Evolutionary conservation across 768 basidiomycete genomes (phyloP).

Genomic region (Lactarius quietus): DNA sequence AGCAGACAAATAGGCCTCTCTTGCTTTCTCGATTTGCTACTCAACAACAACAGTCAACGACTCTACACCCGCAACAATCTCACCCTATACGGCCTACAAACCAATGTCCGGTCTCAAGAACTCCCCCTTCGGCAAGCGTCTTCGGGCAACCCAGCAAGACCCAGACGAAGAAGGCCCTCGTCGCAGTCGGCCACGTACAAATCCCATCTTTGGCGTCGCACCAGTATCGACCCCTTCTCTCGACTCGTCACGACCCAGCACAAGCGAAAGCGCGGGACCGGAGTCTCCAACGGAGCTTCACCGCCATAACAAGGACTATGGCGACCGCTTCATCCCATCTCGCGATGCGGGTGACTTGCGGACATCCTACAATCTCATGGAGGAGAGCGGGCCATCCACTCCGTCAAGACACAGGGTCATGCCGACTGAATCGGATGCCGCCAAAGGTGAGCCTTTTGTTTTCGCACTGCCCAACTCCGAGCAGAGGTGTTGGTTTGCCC

Average conservation of each 20-base stretch:
- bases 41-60: constrained; percentile 22
- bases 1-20: constrained; percentile 16
- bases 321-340: constrained; percentile 62
- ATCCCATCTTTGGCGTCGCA: constrained; percentile 51
- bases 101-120: constrained; percentile 76
- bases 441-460: constrained; percentile 35
- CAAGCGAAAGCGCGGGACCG: constrained; percentile 52
- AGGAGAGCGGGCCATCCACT: constrained; percentile 40
- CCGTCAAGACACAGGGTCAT: constrained; percentile 41
- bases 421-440: constrained; percentile 43
- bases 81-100: constrained; percentile 10
- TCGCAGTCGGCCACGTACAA: constrained; percentile 49
- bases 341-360: constrained; percentile 58
- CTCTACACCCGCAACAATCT: constrained; percentile 22
- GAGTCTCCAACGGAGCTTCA: constrained; percentile 37
- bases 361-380: constrained; percentile 58
- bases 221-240: constrained; percentile 52
- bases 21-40: constrained; percentile 18
- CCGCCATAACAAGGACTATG: constrained; percentile 35
- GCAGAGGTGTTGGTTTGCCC: background rate
- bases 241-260: constrained; percentile 48
- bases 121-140: constrained; percentile 78
- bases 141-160: constrained; percentile 68
- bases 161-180: constrained; percentile 52
- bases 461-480: background rate